Evolutionary conservation across 2,329 filamentous ascomycete species (phyloP), one percentile per base, ranked within the genome.

Genomic region (Colletotrichum simmondsii): DNA sequence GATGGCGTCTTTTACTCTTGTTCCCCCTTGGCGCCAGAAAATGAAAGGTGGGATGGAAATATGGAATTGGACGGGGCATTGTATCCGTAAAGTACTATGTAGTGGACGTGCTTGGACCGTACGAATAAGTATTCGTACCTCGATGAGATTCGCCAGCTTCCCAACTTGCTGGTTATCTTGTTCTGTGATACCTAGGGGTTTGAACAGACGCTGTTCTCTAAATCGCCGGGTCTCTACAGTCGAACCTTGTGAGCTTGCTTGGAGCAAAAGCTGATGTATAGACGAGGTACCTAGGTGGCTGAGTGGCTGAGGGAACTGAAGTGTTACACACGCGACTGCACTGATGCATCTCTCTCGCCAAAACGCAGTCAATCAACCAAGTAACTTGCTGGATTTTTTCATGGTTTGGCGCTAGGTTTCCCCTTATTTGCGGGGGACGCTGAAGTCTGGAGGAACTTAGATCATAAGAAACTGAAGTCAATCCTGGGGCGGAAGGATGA

Each of bases 41-140:
- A 22, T 49, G 8, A 70, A 70, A 52, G 56, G 61, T 65, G 65
- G 59, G 70, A 35, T 35, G 32, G 32, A 65, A 65, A 60, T 64
- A 32, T 64, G 65, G 16, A 69, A 22, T 59, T 28, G 65, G 53
- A 64, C 28, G 57, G 61, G 16, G 57, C 14, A 28, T 16, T 60
- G 42, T 49, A 49, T 28, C 37, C 37, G 14, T 42, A 42, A 32
- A 64, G 65, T 59, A 60, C 58, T 53, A 24, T 24, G 46, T 62
- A 64, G 59, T 72, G 65, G 53, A 37, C 37, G 16, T 42, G 37
- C 37, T 16, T 42, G 16, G 37, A 19, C 37, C 37, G 37, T 19
- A 42, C 37, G 37, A 42, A 42, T 42, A 19, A 3, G 42, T 49
- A n/a, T n/a, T 3, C 8, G 42, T 49, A 49, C 19, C 42, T 49